A percentile compares a stretch with the other conserved stretches of the same genome.
Evolutionary conservation across 306 rosid genomes (phyloP).

Genomic region (Styphnolobium japonicum): DNA sequence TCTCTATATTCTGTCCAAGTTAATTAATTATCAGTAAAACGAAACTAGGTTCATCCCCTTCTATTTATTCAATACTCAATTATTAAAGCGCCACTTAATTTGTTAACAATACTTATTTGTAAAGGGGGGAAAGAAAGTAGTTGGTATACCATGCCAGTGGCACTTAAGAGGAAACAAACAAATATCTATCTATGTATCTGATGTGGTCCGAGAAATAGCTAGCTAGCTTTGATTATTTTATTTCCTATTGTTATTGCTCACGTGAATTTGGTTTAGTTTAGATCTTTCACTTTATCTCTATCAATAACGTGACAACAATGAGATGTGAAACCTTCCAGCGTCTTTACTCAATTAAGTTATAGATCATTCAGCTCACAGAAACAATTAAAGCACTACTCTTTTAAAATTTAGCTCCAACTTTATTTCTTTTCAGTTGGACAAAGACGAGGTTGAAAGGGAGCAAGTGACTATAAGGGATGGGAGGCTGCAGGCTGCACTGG

Average conservation of each 20-base stretch:
- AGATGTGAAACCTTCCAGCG: slow-evolving; percentile 2
- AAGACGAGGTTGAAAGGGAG: slow-evolving; percentile 19
- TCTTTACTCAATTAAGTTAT: slow-evolving; percentile 6
- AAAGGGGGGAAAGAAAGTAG: neutral
- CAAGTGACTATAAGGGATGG: neutral
- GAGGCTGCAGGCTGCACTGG: neutral
- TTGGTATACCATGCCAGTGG: slow-evolving; percentile 7
- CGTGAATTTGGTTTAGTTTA: slow-evolving; percentile 36
- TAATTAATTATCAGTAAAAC: neutral
- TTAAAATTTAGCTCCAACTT: neutral
- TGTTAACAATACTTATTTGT: neutral
- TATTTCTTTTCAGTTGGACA: slow-evolving; percentile 12
- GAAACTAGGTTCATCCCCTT: neutral
- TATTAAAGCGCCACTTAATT: neutral
- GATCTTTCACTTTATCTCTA: slow-evolving; percentile 21
- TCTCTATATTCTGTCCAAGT: neutral
- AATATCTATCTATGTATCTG: neutral
- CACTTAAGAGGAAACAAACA: slow-evolving; percentile 16
- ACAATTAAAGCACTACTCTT: slow-evolving; percentile 1
- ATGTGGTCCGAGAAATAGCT: slow-evolving; percentile 17
- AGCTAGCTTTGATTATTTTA: neutral
- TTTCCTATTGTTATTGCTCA: slow-evolving; percentile 5
- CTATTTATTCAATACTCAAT: neutral
- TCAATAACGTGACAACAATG: slow-evolving; percentile 46
- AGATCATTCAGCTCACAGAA: slow-evolving; percentile 7